These are phyloP conservation scores for Globisporangium camurandrum DNA, from an alignment of 352 stramenopile species.

Conservation along the genomic window DNA sequence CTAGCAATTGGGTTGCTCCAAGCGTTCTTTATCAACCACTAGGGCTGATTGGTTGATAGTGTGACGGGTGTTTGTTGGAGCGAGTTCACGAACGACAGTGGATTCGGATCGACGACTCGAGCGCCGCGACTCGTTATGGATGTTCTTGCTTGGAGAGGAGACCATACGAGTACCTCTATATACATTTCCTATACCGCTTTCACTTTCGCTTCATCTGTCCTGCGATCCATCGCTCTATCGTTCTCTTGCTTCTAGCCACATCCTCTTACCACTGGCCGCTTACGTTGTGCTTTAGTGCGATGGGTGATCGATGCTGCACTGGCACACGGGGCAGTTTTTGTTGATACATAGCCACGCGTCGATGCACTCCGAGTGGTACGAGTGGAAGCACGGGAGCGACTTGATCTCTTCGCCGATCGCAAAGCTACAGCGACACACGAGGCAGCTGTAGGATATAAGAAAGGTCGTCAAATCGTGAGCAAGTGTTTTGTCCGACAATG, in stretches of 20 bases:
- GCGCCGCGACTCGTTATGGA: too few species aligned
- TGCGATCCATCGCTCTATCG: too few species aligned
- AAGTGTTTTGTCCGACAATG: too few species aligned
- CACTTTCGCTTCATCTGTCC: too few species aligned
- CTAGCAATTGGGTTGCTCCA: conserved; percentile 89
- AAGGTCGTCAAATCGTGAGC: neutral
- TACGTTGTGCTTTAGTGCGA: conserved; percentile 8
- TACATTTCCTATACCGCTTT: too few species aligned
- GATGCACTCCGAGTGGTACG: conserved; percentile 91
- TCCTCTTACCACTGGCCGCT: too few species aligned
- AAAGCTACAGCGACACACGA: conserved; percentile 91
- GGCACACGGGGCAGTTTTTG: conserved; percentile 88
- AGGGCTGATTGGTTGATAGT: conserved; percentile 7
- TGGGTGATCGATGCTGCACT: conserved; percentile 75
- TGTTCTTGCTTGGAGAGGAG: too few species aligned
- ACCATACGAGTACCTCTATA: too few species aligned
- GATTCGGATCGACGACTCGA: too few species aligned
- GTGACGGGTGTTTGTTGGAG: too few species aligned
- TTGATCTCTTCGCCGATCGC: conserved; percentile 88
- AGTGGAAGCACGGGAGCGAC: conserved; percentile 91
- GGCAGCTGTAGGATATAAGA: conserved; percentile 46
- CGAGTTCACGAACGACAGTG: too few species aligned
- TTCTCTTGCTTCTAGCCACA: too few species aligned
- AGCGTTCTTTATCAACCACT: conserved; percentile 84
- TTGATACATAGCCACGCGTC: conserved; percentile 90